Base-by-base conservation (phyloP, 164 flowering plant species). In the Echeveria elegans region DNA sequence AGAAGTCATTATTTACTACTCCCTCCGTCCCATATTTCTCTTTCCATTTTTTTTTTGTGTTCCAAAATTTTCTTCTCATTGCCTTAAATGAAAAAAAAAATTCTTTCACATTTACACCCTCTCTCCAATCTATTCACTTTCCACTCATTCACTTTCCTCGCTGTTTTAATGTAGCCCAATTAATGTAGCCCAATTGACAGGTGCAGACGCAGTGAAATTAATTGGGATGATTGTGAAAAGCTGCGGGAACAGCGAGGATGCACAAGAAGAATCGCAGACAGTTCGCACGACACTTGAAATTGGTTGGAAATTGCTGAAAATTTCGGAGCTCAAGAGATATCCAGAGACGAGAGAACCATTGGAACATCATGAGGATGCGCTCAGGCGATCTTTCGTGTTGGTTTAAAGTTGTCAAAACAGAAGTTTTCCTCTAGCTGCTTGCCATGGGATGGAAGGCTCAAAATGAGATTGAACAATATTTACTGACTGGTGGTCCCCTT, bases 371-470 rank as follows among this genome's bases (percentile, higher is more conserved):
- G 99, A 94, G 79, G 97, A 92, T 72, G 86, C 99, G 0, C 70
- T 94, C 72, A 81, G 97, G 76, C 82, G 96, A 74, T 81, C 96
- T 70, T 92, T 82, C 67, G 70, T 91, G 21, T 75, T 94, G 76
- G 91, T 94, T 45, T 81, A 85, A 37, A 94, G 99, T 72, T 91
- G 97, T 67, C 97, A 89, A 74, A 97, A 94, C 63, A 70, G 88
- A 66, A 94, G 99, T 74, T 94, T 85, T 71, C 85, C 85, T 94
- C 4, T 91, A 91, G 73, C 72, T 94, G 75, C 75, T 91, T 67
- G 96, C 97, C 7, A 91, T 94, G 97, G 97, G 97, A 16, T 91
- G 97, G 97, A 88, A 76, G 77, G 96, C 96, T 6, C 99, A 92
- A 72, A 82, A 75, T 65, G 97, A 94, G 81, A 91, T 94, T 41